phyloP scores from a whole-genome alignment of 306 rosid species.

The Cicer judaicum region DNA sequence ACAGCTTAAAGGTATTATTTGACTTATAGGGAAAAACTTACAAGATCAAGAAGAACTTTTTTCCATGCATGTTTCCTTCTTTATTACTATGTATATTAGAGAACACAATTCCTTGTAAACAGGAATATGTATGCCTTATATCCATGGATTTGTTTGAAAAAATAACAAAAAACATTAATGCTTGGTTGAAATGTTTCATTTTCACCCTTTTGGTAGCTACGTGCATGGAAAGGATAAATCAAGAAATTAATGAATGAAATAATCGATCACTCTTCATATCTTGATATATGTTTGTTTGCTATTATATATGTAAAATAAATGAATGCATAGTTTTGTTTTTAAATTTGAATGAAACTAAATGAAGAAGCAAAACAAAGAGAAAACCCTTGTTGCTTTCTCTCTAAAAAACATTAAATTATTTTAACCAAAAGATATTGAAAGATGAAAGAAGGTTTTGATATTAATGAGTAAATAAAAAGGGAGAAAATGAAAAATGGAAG shows the following conservation, averaged over 20 bases:
- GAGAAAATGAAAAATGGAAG: not conserved
- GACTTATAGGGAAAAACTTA: slow-evolving; percentile 30
- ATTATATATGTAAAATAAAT: too few relatives aligned
- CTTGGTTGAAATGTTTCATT: not conserved
- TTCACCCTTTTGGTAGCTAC: not conserved
- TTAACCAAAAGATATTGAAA: slow-evolving; percentile 1
- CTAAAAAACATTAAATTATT: not conserved
- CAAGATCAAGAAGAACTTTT: slow-evolving; percentile 19
- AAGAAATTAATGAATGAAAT: slow-evolving; percentile 3
- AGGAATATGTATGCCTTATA: slow-evolving; percentile 34
- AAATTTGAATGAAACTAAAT: slow-evolving; percentile 5
- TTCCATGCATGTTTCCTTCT: slow-evolving; percentile 35
- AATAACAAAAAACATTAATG: not conserved
- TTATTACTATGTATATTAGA: slow-evolving; percentile 15
- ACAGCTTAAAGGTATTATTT: slow-evolving; percentile 10
- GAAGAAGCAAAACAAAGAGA: slow-evolving; percentile 8
- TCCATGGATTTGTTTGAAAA: slow-evolving; percentile 27
- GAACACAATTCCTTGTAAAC: slow-evolving; percentile 34
- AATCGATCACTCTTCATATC: too few relatives aligned
- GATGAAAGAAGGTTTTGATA: slow-evolving; percentile 32
- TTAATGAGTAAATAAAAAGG: not conserved
- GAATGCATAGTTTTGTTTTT: too few relatives aligned
- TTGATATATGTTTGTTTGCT: too few relatives aligned
- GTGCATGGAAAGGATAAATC: slow-evolving; percentile 32
- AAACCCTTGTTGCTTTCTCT: slow-evolving; percentile 6